Base-by-base conservation (phyloP, 495 filamentous ascomycete genomes). In the Immersiella caudata region DNA sequence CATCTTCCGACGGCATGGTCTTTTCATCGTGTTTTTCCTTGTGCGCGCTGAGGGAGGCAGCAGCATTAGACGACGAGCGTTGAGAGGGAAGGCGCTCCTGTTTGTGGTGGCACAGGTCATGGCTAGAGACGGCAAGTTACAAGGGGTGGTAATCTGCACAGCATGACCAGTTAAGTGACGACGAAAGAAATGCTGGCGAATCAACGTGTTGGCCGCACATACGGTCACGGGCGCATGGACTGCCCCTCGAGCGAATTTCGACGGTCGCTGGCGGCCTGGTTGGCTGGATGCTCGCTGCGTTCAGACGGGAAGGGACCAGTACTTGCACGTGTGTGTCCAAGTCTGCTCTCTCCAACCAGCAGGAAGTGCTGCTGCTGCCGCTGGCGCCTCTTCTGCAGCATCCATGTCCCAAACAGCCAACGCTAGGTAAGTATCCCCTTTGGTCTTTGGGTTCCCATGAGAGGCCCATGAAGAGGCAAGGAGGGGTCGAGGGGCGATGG, bases 141-240 rank as follows among this genome's bases (percentile, higher is more conserved):
- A 12, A 46, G 5, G 40, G 40, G 40, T 46, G 40, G 40, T 46
- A 46, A 46, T 46, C 40, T 46, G 40, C 16, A 46, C 52, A 55
- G 52, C 52, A 26, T 55, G 52, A 55, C 52, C 52, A 55, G 52
- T 24, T 55, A 24, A 55, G 52, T 55, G 52, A 55, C 52, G 20
- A 55, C 2, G 52, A 55, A 26, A 55, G 52, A 8, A 14, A 12
- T 16, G 24, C 40, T 46, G 40, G 40, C 40, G 40, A 46, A 46
- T 46, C 40, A 46, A 5, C 40, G 16, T 18, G 40, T 36, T 12
- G 40, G 11, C 40, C 40, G 40, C 40, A 4, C 16, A 12, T 46
- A 12, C 40, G 40, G 40, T 46, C 40, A 46, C 14, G 40, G 11
- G 40, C 40, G 40, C 4, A 46, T 46, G 16, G 11, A 12, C 40